Base-by-base conservation (phyloP, 306 rosid genomes). In the Pachyrhizus erosus region DNA sequence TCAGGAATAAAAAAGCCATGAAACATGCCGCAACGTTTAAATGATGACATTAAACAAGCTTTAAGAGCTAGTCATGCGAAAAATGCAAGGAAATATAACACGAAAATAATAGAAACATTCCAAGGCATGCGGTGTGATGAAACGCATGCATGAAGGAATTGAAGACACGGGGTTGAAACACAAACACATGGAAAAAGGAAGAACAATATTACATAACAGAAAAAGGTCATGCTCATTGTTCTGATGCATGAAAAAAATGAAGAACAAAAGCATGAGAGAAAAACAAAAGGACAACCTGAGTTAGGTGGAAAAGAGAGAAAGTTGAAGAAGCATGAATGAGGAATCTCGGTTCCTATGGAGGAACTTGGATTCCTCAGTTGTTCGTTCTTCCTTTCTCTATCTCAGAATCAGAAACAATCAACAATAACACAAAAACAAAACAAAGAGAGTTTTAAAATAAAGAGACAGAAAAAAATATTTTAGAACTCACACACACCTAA, bases 321-420 rank as follows among this genome's bases (percentile, higher is more conserved):
- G 65, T 11, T 40, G 33, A 68, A 39, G 26, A 67, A 20, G 51
- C 54, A n/a, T 2, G 20, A 20, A 69, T 0, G 54, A 69, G 74
- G 74, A 69, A 69, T 69, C 74, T 2, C 8, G 75, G 87, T 87
- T 84, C 92, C 87, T 0, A 24, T 54, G 5, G 42, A 75, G 89
- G 94, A 88, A 88, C 87, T 48, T 29, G 4, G 91, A 83, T 88
- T 85, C 94, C 94, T 87, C 86, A 24, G 10, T n/a, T 48, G 27
- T 71, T 71, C 4, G 43, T 46, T 71, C 23, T 71, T 70, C n/a
- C 31, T 62, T 31, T 21, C 5, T 24, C 34, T 73, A 24, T 69
- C 58, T 79, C 73, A 18, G 80, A 66, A 62, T 73, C 8, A 1
- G 29, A 66, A 75, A 6, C 17, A 71, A 69, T 20, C 13, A 39